Conservation (phyloP, 1,284 basidiomycete genomes). For the Marasmius oreades region DNA sequence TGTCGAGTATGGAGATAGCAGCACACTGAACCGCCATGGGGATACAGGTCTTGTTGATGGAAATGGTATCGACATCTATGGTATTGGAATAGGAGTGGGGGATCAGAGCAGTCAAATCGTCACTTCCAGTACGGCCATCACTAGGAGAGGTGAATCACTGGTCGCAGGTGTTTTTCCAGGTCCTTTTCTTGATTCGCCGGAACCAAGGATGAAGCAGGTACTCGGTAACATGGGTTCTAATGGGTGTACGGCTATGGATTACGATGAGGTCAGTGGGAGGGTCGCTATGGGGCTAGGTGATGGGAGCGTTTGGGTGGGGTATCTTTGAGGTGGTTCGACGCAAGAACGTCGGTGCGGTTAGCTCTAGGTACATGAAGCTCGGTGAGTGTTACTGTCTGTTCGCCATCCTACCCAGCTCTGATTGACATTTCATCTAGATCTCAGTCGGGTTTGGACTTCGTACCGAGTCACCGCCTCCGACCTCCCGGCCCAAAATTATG, state of each 20-base stretch:
- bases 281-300: conserved; percentile 47
- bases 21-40: too few species aligned
- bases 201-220: conserved; percentile 17
- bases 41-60: not conserved
- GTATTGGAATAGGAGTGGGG: not conserved
- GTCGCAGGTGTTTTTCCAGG: conserved; percentile 47
- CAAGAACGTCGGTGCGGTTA: too few species aligned
- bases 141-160: conserved; percentile 32
- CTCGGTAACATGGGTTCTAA: conserved; percentile 25
- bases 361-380: too few species aligned
- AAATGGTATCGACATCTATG: not conserved
- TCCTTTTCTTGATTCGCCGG: conserved; percentile 25
- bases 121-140: conserved; percentile 15
- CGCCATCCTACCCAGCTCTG: too few species aligned
- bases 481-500: too few species aligned
- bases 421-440: too few species aligned
- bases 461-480: too few species aligned
- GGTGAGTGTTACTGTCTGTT: too few species aligned
- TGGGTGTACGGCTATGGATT: conserved; percentile 52
- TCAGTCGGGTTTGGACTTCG: too few species aligned
- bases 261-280: conserved; percentile 50
- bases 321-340: too few species aligned
- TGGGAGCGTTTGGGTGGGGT: conserved; percentile 41
- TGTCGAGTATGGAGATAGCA: too few species aligned
- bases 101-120: not conserved